These are phyloP conservation scores for Sphagnurus paluster DNA, from an alignment of 1,284 basidiomycete genomes.

Conservation along the genomic window DNA sequence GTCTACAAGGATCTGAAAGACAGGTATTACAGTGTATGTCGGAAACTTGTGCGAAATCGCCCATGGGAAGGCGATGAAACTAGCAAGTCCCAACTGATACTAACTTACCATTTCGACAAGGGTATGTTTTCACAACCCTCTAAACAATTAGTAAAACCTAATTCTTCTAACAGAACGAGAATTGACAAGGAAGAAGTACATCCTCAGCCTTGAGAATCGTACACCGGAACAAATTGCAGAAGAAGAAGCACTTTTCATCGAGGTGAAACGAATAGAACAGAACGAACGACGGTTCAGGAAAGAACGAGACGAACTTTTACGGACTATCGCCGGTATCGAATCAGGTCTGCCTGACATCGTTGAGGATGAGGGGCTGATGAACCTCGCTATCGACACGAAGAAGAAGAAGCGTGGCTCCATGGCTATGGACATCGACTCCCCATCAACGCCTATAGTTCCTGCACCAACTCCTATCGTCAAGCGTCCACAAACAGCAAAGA, in stretches of 20 bases:
- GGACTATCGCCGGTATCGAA: constrained; percentile 82
- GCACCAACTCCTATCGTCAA: constrained; percentile 45
- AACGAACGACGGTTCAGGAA: constrained; percentile 86
- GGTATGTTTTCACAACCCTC: constrained; percentile 39
- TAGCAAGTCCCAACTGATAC: constrained; percentile 66
- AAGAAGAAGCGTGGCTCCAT: constrained; percentile 45
- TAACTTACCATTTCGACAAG: constrained; percentile 83
- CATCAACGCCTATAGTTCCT: constrained; percentile 51
- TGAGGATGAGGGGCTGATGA: constrained; percentile 61
- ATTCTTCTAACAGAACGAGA: constrained; percentile 69
- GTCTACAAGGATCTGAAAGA: constrained; percentile 93
- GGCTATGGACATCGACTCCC: constrained; percentile 56
- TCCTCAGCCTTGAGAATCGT: constrained; percentile 82
- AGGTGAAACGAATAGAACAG: constrained; percentile 93
- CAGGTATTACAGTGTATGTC: constrained; percentile 91
- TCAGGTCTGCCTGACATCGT: constrained; percentile 77
- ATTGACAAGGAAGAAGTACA: constrained; percentile 85
- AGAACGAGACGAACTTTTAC: constrained; percentile 89
- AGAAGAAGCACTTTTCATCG: constrained; percentile 94
- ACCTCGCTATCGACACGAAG: constrained; percentile 43
- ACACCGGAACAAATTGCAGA: constrained; percentile 90
- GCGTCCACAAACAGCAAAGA: constrained; percentile 52
- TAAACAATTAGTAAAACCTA: neutral
- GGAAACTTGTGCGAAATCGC: constrained; percentile 82
- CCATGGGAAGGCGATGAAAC: constrained; percentile 82